phyloP scores from a whole-genome alignment of 306 rosid species.

The Acacia crassicarpa region DNA sequence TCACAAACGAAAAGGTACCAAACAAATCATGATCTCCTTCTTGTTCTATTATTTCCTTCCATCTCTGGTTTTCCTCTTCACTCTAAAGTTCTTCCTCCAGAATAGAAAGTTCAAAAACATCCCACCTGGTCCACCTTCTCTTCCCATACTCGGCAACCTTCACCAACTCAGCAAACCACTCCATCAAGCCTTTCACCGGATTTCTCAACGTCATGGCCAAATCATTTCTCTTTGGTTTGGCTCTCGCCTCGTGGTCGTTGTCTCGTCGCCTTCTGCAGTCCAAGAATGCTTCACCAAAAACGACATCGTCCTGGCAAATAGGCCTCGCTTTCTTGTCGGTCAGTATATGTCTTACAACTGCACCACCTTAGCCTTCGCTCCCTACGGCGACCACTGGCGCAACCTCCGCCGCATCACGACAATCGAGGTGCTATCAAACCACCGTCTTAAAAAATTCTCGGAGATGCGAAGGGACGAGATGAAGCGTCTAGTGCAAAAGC shows the following conservation, averaged over 20 bases:
- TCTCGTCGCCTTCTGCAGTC: constrained; percentile 38
- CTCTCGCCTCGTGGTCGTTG: constrained; percentile 37
- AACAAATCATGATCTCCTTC: no score
- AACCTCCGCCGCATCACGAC: constrained; percentile 63
- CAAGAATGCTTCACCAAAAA: constrained; percentile 66
- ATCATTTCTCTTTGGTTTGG: constrained; percentile 36
- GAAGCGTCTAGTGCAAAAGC: constrained; percentile 33
- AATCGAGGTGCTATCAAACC: constrained; percentile 47
- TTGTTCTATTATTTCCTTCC: no score
- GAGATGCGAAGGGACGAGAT: constrained; percentile 46
- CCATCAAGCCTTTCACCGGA: constrained; percentile 33
- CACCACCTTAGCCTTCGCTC: constrained; percentile 32
- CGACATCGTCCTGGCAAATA: constrained; percentile 56
- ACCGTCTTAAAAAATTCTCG: constrained; percentile 33
- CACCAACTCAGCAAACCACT: constrained; percentile 42
- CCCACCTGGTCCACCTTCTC: constrained; percentile 54
- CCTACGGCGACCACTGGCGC: constrained; percentile 72
- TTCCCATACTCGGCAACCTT: constrained; percentile 66
- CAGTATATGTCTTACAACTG: constrained; percentile 49
- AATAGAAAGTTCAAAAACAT: constrained; percentile 28
- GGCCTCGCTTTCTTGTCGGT: constrained; percentile 35
- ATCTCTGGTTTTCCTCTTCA: no score
- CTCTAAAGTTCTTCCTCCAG: constrained; percentile 25
- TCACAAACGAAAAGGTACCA: no score
- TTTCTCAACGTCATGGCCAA: constrained; percentile 48